Evolutionary conservation across 140 eudicot genomes (phyloP).

Genomic region (Senecio squalidus): DNA sequence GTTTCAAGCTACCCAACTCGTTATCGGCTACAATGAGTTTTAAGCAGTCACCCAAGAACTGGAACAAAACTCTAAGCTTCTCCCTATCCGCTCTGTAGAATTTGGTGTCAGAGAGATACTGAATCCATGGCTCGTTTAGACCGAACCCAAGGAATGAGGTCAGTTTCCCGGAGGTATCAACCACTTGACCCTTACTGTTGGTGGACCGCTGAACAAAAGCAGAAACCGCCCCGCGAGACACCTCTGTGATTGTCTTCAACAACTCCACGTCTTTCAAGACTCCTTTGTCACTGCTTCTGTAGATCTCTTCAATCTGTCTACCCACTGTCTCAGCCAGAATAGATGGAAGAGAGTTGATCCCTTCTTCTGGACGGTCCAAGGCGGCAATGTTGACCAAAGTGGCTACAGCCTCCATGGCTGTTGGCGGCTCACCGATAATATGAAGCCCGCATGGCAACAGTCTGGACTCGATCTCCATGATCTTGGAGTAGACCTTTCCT

Average conservation of each 20-base stretch:
- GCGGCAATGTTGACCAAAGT: slow-evolving; percentile 96
- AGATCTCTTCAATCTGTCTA: slow-evolving; percentile 80
- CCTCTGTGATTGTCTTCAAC: slow-evolving; percentile 76
- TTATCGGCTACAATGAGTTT: slow-evolving; percentile 86
- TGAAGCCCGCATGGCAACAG: slow-evolving; percentile 97
- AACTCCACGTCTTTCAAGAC: slow-evolving; percentile 81
- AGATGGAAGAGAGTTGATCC: slow-evolving; percentile 69
- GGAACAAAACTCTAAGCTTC: slow-evolving; percentile 66
- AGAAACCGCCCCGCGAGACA: slow-evolving; percentile 75
- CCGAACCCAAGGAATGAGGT: slow-evolving; percentile 83
- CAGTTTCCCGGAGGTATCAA: slow-evolving; percentile 52
- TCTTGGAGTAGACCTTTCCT: slow-evolving; percentile 94
- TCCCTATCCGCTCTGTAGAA: slow-evolving; percentile 92
- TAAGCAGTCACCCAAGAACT: slow-evolving; percentile 76
- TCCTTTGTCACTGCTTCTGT: slow-evolving; percentile 92
- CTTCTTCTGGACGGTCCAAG: slow-evolving; percentile 93
- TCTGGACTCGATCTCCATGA: slow-evolving; percentile 97
- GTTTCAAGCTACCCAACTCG: slow-evolving; percentile 88
- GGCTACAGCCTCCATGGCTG: slow-evolving; percentile 98
- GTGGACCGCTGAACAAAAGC: slow-evolving; percentile 85
- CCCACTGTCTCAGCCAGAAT: slow-evolving; percentile 87
- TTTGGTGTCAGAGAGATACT: slow-evolving; percentile 74
- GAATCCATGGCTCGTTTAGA: slow-evolving; percentile 89
- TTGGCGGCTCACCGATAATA: slow-evolving; percentile 94
- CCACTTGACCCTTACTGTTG: slow-evolving; percentile 90